Base-by-base conservation (phyloP, 2,329 filamentous ascomycete species). In the Ciborinia camelliae region DNA sequence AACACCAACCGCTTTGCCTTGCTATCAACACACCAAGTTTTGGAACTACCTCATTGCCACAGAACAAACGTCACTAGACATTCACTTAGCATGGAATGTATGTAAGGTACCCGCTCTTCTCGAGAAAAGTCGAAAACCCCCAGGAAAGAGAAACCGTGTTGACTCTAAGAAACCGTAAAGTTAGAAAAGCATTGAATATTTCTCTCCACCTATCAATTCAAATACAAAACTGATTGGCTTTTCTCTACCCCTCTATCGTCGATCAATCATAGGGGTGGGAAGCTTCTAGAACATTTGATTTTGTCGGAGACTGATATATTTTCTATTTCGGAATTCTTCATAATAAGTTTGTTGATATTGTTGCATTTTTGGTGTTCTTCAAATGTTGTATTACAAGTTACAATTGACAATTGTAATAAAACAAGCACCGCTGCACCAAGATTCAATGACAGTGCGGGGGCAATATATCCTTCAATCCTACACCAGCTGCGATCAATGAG, bases 41-140 rank as follows among this genome's bases (percentile, higher is more conserved):
- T 52, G 30, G 20, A 45, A 35, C 20, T 20, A 41, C 15, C 41
- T 62, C 5, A 35, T 14, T 20, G 32, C 15, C 41, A 65, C 5
- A 54, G 26, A 54, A 62, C 30, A 57, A 23, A 63, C 61, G 48
- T 63, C 61, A 63, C 61, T 45, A 15, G 26, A 43, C 61, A 43
- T 47, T 32, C 7, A 18, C 28, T n/a, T 58, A 26, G 54, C 18
- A 55, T 62, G 50, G 55, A 47, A 55, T 50, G 23, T 23, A 55
- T 62, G 50, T 63, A 47, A 55, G 60, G 23, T 45, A 47, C 60
- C 60, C 48, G 60, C 50, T 63, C n/a, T 32, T 53, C 50, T 62
- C 18, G 2, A 35, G 26, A 32, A 54, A 37, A 18, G 9, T n/a
- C n/a, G n/a, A n/a, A n/a, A n/a, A n/a, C n/a, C n/a, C n/a, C 14